Evolutionary conservation across 371 early-diverging fungal species (phyloP), one percentile per base, ranked within the genome.

Genomic region (Thermomucor indicae-seudaticae): DNA sequence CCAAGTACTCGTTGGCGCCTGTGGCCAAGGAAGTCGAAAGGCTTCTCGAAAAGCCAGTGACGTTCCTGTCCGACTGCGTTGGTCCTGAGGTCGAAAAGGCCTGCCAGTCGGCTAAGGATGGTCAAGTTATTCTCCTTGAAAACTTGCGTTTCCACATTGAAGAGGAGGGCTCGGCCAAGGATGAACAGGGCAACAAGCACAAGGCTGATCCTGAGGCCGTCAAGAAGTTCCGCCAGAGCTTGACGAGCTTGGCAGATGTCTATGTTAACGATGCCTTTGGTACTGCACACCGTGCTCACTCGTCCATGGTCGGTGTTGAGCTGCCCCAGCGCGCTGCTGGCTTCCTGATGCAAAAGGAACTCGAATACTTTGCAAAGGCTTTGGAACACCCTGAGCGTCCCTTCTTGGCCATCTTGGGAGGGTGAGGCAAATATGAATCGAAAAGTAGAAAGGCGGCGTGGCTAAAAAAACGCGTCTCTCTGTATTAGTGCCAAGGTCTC

Each of bases 201-300:
- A 97, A 95, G 89, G 98, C 98, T 47, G 70, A 75, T 49, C 76
- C 88, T 48, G 86, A 82, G 19, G 83, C 78, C 46, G 87, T 97
- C 65, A 77, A 86, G 43, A 76, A 67, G 50, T 97, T 98, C 91
- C 88, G 97, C 54, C 84, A 65, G 7, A 92, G 93, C 50, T 88
- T 98, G 58, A 84, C 91, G 58, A 87, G 84, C 57, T 86, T 98
- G 43, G 97, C 96, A 51, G 99, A 99, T 73, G 74, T 99, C 53
- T 96, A 94, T 62, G 87, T 99, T 51, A 97, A 97, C 79, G 99
- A 99, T 73, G 98, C 98, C 29, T 99, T 99, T 72, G 99, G 99
- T 55, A 96, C 97, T 41, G 95, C 98, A 55, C 99, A 99, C 73
- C 91, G 99, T 66, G 94, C 95, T 40, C 91, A 85, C 75, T 90